Base-by-base conservation (phyloP, 805 yeast species). In the Gaillardinia entomophila region DNA sequence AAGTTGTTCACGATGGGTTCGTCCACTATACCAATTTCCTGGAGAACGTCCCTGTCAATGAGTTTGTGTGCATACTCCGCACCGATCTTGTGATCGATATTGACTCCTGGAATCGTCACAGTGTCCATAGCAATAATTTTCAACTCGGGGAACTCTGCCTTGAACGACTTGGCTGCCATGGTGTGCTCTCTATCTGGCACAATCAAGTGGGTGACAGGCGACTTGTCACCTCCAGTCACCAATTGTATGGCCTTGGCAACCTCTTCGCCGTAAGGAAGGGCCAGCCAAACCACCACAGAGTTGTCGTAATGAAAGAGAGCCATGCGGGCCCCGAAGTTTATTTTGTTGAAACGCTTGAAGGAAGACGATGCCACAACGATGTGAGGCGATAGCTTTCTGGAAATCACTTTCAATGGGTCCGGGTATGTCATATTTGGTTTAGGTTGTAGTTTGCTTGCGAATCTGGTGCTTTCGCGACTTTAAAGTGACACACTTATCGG, bases 161-260 rank as follows among this genome's bases (percentile, higher is more conserved):
- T 70, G 55, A 79, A 72, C 11, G 71, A 68, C 16, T 53, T 47
- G 10, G 79, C 73, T 3, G 81, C 83, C 74, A 80, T 56, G 1
- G 82, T 76, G 47, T 81, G 88, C 41, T 77, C 82, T 20, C 41
- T 46, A 46, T 81, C 84, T 2, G 87, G 86, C 29, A 81, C 64
- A 26, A 82, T 63, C 24, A 77, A 58, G 40, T 75, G 71, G 2
- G 69, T 51, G 26, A 77, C 62, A 38, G 44, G 48, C 10, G 56
- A 36, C 29, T 55, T 53, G 1, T 61, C 52, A 3, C 55, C 51
- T 13, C 56, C 57, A 4, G 60, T 61, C 14, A 58, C 38, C 22
- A 49, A 40, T 33, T 57, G 48, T 35, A 77, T 38, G 1, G 71
- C 63, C 24, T 55, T 54, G 16, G 58, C 57, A 5, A 73, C 71